These are phyloP conservation scores for Citrullus amarus DNA, from an alignment of 306 rosid species.

Conservation along the genomic window DNA sequence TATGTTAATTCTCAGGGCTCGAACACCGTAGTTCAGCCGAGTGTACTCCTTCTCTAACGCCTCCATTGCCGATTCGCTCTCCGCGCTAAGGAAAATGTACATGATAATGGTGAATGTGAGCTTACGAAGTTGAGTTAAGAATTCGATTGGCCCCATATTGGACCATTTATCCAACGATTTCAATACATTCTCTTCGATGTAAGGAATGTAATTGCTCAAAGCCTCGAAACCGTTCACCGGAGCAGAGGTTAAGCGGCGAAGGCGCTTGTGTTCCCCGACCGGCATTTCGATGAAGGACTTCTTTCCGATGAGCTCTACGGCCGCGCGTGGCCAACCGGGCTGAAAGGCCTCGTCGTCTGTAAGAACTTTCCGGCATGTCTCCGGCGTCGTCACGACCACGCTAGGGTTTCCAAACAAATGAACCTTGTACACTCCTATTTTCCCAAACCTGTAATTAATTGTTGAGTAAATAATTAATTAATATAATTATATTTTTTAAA, in stretches of 20 bases:
- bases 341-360: slow-evolving; percentile 22
- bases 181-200: slow-evolving; percentile 21
- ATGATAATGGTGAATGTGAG: slow-evolving; percentile 40
- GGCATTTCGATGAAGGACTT: slow-evolving; percentile 24
- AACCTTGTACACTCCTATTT: slow-evolving; percentile 23
- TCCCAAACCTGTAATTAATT: slow-evolving; percentile 17
- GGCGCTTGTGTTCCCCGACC: slow-evolving; percentile 42
- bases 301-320: slow-evolving; percentile 16
- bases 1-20: slow-evolving; percentile 43
- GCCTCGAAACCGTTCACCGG: slow-evolving; percentile 53
- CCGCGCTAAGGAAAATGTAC: slow-evolving; percentile 42
- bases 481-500: background rate
- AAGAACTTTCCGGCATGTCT: slow-evolving; percentile 19
- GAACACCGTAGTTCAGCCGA: slow-evolving; percentile 37
- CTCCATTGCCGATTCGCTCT: slow-evolving; percentile 17
- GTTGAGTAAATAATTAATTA: background rate
- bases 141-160: slow-evolving; percentile 15
- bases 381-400: slow-evolving; percentile 29
- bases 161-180: slow-evolving; percentile 28
- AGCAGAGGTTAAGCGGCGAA: slow-evolving; percentile 48
- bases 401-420: slow-evolving; percentile 33
- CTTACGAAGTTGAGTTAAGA: slow-evolving; percentile 48
- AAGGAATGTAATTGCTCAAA: slow-evolving; percentile 23
- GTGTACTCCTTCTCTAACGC: slow-evolving; percentile 29
- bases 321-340: slow-evolving; percentile 28